Evolutionary conservation across 768 basidiomycete species (phyloP).

Genomic region (Boletus rufocinnamomeus): DNA sequence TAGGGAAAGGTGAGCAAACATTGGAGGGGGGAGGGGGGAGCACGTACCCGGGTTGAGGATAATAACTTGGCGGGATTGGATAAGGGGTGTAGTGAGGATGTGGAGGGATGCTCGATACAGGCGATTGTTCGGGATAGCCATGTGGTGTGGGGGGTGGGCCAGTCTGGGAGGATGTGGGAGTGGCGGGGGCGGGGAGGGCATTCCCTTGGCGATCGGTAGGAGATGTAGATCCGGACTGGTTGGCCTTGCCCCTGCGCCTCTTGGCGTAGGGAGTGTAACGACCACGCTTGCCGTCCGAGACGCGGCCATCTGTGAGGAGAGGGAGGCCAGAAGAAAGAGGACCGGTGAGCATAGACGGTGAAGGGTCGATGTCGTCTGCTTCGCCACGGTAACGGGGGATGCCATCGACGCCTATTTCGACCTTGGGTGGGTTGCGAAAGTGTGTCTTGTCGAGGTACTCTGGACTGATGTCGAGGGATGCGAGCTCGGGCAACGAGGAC

Average conservation of each 20-base stretch:
- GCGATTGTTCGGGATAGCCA: constrained; percentile 32
- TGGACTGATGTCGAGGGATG: constrained; percentile 80
- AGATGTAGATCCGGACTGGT: constrained; percentile 31
- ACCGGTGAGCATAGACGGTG: constrained; percentile 42
- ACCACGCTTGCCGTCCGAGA: constrained; percentile 46
- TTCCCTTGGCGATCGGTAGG: constrained; percentile 32
- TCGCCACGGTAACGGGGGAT: constrained; percentile 80
- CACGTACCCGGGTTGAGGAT: constrained; percentile 31
- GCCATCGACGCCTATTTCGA: constrained; percentile 84
- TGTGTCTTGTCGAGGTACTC: constrained; percentile 89
- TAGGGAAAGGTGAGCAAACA: constrained; percentile 19
- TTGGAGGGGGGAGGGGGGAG: neutral
- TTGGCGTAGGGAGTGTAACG: constrained; percentile 50
- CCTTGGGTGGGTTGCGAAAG: constrained; percentile 88
- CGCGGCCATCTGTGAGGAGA: constrained; percentile 49
- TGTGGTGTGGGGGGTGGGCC: constrained; percentile 27
- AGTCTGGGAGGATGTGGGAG: constrained; percentile 31
- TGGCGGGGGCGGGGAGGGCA: constrained; percentile 31
- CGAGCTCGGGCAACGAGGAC: constrained; percentile 84
- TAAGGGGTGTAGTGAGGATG: constrained; percentile 37
- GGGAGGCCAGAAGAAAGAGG: constrained; percentile 49
- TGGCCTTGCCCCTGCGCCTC: constrained; percentile 40
- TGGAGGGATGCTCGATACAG: constrained; percentile 27
- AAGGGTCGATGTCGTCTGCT: constrained; percentile 66
- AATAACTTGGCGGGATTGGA: constrained; percentile 35